These are phyloP conservation scores for Dothideomycetes sp. DNA, from an alignment of 2,329 filamentous ascomycete genomes.

Conservation along the genomic window DNA sequence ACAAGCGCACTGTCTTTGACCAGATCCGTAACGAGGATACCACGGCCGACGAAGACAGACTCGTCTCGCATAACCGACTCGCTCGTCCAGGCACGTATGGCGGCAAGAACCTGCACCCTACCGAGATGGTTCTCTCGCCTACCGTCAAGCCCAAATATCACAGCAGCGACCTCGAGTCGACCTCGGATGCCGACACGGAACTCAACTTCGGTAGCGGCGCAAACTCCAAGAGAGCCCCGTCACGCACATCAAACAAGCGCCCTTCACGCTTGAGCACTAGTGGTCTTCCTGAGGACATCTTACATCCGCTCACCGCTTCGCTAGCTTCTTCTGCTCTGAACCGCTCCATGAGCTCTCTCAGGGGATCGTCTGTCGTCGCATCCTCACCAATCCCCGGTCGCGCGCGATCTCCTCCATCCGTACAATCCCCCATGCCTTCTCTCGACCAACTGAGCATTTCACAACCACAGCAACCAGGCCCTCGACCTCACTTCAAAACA, in stretches of 20 bases:
- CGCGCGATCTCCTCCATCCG: constrained; percentile 23
- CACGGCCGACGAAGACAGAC: constrained; percentile 78
- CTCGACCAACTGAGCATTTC: constrained; percentile 11
- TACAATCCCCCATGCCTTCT: constrained; percentile 17
- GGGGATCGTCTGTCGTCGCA: constrained; percentile 21
- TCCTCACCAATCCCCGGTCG: constrained; percentile 23
- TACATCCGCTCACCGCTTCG: constrained; percentile 23
- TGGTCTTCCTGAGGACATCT: constrained; percentile 29
- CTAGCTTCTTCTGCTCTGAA: constrained; percentile 23
- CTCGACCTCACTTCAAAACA: constrained; percentile 38
- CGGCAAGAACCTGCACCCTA: constrained; percentile 84
- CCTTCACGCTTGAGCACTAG: constrained; percentile 27
- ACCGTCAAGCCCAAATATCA: constrained; percentile 22
- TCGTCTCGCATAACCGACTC: constrained; percentile 78
- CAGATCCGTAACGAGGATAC: constrained; percentile 84
- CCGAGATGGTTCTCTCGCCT: constrained; percentile 78
- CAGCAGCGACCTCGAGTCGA: constrained; percentile 23
- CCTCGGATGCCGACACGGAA: constrained; percentile 28
- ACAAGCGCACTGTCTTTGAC: constrained; percentile 85
- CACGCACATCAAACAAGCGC: constrained; percentile 31
- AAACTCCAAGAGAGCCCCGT: constrained; percentile 28
- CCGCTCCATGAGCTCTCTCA: constrained; percentile 28
- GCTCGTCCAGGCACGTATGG: constrained; percentile 41
- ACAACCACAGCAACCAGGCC: constrained; percentile 17
- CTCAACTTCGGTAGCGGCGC: constrained; percentile 26